phyloP scores from a whole-genome alignment of 2,329 filamentous ascomycete genomes.

The Cryphonectria japonica region DNA sequence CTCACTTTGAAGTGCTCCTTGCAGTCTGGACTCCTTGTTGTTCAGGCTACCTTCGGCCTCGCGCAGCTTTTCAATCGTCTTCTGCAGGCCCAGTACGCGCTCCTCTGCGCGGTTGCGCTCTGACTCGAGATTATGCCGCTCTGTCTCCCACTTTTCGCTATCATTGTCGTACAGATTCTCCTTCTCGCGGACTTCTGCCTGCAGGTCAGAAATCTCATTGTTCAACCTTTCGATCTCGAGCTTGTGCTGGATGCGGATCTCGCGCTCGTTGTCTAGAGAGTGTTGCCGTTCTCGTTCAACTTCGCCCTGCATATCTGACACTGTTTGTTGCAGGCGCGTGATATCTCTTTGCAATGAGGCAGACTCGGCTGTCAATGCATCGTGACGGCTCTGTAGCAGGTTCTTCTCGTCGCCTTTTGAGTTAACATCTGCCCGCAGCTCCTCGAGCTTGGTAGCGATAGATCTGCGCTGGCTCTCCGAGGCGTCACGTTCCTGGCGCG shows the following conservation, averaged over 20 bases:
- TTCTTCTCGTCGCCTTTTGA: conserved; percentile 68
- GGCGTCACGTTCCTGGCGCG: conserved; percentile 48
- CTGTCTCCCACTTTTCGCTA: conserved; percentile 72
- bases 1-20: conserved; percentile 71
- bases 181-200: conserved; percentile 69
- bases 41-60: conserved; percentile 69
- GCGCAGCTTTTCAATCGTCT: conserved; percentile 71
- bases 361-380: conserved; percentile 68
- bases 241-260: conserved; percentile 58
- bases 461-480: conserved; percentile 43
- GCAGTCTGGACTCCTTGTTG: conserved; percentile 68
- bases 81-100: conserved; percentile 68
- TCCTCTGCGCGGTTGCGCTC: conserved; percentile 71
- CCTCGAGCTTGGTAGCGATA: conserved; percentile 55
- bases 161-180: conserved; percentile 73
- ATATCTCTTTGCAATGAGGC: conserved; percentile 69
- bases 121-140: conserved; percentile 66
- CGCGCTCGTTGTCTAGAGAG: conserved; percentile 62
- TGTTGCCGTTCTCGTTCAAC: conserved; percentile 60
- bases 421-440: conserved; percentile 63
- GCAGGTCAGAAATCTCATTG: conserved; percentile 64
- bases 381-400: conserved; percentile 69
- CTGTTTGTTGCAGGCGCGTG: conserved; percentile 49
- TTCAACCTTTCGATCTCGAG: conserved; percentile 58
- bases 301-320: conserved; percentile 52